Percentiles rank a stretch among this genome's conserved stretches.
phyloP scores from a whole-genome alignment of 2,329 filamentous ascomycete genomes.

The Domatiomyces catenatus region DNA sequence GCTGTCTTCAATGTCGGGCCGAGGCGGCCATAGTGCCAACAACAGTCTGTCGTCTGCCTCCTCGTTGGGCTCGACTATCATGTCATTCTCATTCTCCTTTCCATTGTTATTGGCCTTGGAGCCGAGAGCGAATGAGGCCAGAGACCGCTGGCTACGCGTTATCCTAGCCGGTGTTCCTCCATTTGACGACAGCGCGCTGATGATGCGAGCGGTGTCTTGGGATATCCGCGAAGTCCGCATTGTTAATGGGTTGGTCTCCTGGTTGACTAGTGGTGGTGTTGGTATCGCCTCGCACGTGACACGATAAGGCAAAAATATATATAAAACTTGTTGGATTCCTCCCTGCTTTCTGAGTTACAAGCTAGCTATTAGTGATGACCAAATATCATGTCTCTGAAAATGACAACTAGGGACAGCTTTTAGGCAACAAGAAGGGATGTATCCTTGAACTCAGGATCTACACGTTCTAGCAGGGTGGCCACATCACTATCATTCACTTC shows the following conservation, averaged over 20 bases:
- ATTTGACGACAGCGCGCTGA: slow-evolving; percentile 32
- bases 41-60: slow-evolving; percentile 19
- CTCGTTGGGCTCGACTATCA: slow-evolving; percentile 12
- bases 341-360: too few species aligned
- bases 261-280: background rate
- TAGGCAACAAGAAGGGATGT: too few species aligned
- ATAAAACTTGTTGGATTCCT: too few species aligned
- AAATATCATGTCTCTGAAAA: too few species aligned
- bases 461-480: too few species aligned
- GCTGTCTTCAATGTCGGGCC: slow-evolving; percentile 44
- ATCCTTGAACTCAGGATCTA: too few species aligned
- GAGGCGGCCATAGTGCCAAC: slow-evolving; percentile 22
- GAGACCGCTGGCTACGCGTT: slow-evolving; percentile 27
- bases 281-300: too few species aligned
- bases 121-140: slow-evolving; percentile 34
- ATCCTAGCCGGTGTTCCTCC: slow-evolving; percentile 28
- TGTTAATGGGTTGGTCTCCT: background rate
- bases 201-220: slow-evolving; percentile 42
- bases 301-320: too few species aligned
- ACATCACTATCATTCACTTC: too few species aligned
- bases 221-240: slow-evolving; percentile 47
- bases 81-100: background rate
- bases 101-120: slow-evolving; percentile 3
- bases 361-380: too few species aligned
- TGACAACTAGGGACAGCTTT: too few species aligned